phyloP scores from a whole-genome alignment of 108 stramenopile species.

The Asterionellopsis glacialis region DNA sequence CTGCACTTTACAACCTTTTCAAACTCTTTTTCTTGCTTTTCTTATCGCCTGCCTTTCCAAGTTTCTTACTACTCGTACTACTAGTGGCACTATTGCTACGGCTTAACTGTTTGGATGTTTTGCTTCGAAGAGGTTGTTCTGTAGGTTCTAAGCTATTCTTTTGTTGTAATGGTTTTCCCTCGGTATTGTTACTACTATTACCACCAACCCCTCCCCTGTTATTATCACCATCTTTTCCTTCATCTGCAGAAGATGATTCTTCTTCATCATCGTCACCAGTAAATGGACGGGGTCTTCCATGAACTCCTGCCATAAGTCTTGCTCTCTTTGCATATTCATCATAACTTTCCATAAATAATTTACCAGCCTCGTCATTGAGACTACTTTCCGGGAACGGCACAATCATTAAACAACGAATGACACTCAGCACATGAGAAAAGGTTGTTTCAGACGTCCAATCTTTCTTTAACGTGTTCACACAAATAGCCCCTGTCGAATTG shows the following conservation, averaged over 20 bases:
- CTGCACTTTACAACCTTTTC: slow-evolving; percentile 44
- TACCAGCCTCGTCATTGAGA: slow-evolving; percentile 99
- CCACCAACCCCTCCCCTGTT: slow-evolving; percentile 1
- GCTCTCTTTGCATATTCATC: slow-evolving; percentile 95
- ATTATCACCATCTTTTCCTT: background rate
- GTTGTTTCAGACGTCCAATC: slow-evolving; percentile 92
- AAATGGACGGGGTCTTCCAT: slow-evolving; percentile 46
- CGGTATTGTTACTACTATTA: background rate
- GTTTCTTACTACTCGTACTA: slow-evolving; percentile 9
- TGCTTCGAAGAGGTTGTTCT: slow-evolving; percentile 8
- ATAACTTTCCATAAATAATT: slow-evolving; percentile 98
- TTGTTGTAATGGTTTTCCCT: slow-evolving; percentile 8
- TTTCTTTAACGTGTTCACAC: slow-evolving; percentile 97
- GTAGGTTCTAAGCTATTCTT: background rate
- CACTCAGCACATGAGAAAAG: slow-evolving; percentile 91
- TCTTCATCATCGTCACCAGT: slow-evolving; percentile 1
- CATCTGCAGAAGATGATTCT: slow-evolving; percentile 2
- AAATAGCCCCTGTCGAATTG: slow-evolving; percentile 92
- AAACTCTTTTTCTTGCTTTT: slow-evolving; percentile 73
- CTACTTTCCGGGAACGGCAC: slow-evolving; percentile 98
- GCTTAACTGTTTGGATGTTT: slow-evolving; percentile 6
- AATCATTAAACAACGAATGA: slow-evolving; percentile 97
- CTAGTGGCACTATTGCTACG: slow-evolving; percentile 36
- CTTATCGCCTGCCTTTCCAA: slow-evolving; percentile 18
- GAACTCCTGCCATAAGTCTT: slow-evolving; percentile 90